Base-by-base conservation (phyloP, 1,139 yeast species). In the Nadsonia starkeyi-henricii region DNA sequence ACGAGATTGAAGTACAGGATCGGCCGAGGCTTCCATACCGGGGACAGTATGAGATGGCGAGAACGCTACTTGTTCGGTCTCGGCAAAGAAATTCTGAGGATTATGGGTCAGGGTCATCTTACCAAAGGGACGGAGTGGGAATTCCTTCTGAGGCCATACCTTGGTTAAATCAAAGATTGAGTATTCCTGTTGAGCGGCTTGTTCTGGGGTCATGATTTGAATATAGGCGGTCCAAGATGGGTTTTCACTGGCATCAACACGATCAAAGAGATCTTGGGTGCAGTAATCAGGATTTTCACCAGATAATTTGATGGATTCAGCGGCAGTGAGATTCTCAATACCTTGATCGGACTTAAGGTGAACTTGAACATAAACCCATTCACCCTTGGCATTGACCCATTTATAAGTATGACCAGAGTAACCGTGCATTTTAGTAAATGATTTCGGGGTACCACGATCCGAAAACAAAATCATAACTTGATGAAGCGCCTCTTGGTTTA, bases 41-140 rank as follows among this genome's bases (percentile, higher is more conserved):
- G 85, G 85, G 52, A 80, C 79, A 39, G 84, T 77, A 64, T 79
- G 82, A 45, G 83, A 72, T 52, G 86, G 86, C 43, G 84, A 71
- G 63, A 79, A 78, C n/a, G 82, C 82, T 54, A 77, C 76, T 63
- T 77, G 82, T 62, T 78, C 83, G 57, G 75, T 75, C 61, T 78
- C 82, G 54, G 81, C 81, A 65, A 77, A 77, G 67, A 77, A 78
- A 62, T 78, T 78, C 64, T 73, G 68, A 53, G 79, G 78, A 65
- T 78, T 78, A 64, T 75, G 76, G 62, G 77, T 76, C 62, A 78
- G 67, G 20, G 71, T 70, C 54, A 78, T 70, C 62, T 72, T 71
- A 62, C 82, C 83, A 62, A 78, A 76, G 62, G 72, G 74, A 69
- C 82, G 73, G 66, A 78, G 59, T 59, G 83, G 83, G 69, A 73